Evolutionary conservation across 345 rosid genomes (phyloP).

Genomic region (Hibiscus tridactylites): DNA sequence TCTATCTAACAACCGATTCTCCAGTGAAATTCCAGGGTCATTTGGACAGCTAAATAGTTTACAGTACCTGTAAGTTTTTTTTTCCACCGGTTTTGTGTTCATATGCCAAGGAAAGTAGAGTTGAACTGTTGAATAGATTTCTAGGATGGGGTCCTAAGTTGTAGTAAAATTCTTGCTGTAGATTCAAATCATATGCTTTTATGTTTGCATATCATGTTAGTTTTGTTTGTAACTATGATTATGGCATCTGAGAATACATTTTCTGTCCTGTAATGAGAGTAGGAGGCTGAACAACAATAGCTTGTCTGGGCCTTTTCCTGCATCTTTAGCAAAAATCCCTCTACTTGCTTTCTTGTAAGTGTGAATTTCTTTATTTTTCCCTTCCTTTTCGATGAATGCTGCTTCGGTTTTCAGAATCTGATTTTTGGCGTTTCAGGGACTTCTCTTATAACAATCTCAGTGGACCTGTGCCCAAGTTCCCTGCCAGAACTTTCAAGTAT

Average conservation of each 20-base stretch:
- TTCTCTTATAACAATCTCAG: constrained; percentile 89
- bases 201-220: neutral
- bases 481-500: constrained; percentile 81
- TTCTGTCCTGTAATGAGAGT: constrained; percentile 37
- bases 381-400: neutral
- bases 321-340: constrained; percentile 60
- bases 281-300: constrained; percentile 93
- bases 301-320: constrained; percentile 76
- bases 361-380: constrained; percentile 10
- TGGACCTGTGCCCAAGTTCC: constrained; percentile 72
- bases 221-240: neutral
- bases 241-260: constrained; percentile 14
- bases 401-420: neutral
- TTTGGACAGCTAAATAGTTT: constrained; percentile 53
- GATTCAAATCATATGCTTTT: neutral
- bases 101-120: constrained; percentile 3
- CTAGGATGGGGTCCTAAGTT: neutral
- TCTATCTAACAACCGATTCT: constrained; percentile 69
- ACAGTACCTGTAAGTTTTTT: constrained; percentile 60
- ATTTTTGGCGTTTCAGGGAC: constrained; percentile 45
- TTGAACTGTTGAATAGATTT: too few relatives aligned
- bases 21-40: constrained; percentile 49
- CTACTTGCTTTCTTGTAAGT: constrained; percentile 86
- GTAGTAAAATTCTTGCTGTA: neutral
- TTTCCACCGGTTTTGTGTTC: neutral